phyloP scores from a whole-genome alignment of 148 eudicot genomes.

The Hydrangea macrophylla region DNA sequence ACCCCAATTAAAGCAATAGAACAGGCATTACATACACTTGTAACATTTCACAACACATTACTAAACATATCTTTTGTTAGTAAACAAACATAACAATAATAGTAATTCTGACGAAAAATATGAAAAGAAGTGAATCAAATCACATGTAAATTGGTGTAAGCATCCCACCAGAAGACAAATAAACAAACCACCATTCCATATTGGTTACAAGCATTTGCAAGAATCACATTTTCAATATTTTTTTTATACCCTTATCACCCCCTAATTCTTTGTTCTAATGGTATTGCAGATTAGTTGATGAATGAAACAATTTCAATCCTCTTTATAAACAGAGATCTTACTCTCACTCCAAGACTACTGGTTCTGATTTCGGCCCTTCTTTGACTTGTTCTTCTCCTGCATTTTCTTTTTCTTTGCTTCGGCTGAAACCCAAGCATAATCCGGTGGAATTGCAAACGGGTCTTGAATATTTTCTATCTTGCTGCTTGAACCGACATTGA shows the following conservation, averaged over 20 bases:
- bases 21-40: too few species aligned
- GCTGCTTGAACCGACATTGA: constrained; percentile 39
- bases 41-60: too few species aligned
- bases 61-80: too few species aligned
- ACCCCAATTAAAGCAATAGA: too few species aligned
- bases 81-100: too few species aligned
- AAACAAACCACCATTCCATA: constrained; percentile 16
- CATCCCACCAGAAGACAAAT: constrained; percentile 22
- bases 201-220: constrained; percentile 24
- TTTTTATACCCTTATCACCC: constrained; percentile 30
- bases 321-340: background rate
- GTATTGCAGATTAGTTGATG: constrained; percentile 5
- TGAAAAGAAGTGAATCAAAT: background rate
- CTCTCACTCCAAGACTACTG: constrained; percentile 12
- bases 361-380: constrained; percentile 39
- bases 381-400: constrained; percentile 56
- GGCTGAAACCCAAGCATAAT: constrained; percentile 68
- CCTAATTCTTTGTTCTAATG: constrained; percentile 10
- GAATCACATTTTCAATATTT: constrained; percentile 18
- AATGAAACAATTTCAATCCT: constrained; percentile 12
- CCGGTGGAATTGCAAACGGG: constrained; percentile 74
- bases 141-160: constrained; percentile 10
- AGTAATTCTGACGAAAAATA: background rate
- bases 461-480: constrained; percentile 50
- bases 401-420: constrained; percentile 73